These are phyloP conservation scores for Coix lacrymajobi DNA, from an alignment of 176 grass and related monocot genomes.

Conservation along the genomic window DNA sequence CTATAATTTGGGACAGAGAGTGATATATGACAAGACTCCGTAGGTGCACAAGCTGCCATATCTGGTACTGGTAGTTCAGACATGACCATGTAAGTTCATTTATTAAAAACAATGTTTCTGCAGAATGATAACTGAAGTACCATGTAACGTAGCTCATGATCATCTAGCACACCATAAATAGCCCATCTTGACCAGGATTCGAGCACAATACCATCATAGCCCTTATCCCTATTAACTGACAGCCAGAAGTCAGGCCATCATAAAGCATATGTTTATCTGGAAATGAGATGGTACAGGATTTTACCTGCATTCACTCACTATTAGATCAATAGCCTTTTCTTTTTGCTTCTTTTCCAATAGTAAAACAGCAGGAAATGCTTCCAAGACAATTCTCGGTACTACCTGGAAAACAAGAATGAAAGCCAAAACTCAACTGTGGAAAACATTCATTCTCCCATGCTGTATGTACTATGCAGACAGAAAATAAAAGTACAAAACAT, in stretches of 20 bases:
- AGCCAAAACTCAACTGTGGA: neutral
- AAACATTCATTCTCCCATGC: neutral
- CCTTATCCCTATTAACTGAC: slow-evolving; percentile 81
- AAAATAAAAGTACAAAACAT: neutral
- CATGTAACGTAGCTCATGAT: slow-evolving; percentile 59
- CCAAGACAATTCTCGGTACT: slow-evolving; percentile 81
- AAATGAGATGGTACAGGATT: slow-evolving; percentile 4
- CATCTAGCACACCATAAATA: slow-evolving; percentile 73
- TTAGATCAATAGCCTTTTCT: slow-evolving; percentile 63
- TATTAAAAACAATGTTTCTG: slow-evolving; percentile 1
- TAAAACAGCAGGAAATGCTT: slow-evolving; percentile 77
- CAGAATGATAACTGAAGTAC: slow-evolving; percentile 33
- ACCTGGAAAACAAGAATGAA: slow-evolving; percentile 46
- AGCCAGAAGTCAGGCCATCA: slow-evolving; percentile 27
- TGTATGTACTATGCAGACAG: neutral
- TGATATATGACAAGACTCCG: neutral
- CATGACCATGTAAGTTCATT: slow-evolving; percentile 19
- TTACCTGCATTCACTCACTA: slow-evolving; percentile 92
- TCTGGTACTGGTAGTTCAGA: slow-evolving; percentile 11
- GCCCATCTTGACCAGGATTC: slow-evolving; percentile 99
- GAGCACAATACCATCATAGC: slow-evolving; percentile 87
- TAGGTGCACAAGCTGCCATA: neutral
- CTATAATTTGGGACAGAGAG: neutral
- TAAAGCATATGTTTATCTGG: slow-evolving; percentile 26
- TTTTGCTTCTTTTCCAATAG: slow-evolving; percentile 69